Conservation (phyloP, 805 yeast genomes). For the Candida morakotiae region DNA sequence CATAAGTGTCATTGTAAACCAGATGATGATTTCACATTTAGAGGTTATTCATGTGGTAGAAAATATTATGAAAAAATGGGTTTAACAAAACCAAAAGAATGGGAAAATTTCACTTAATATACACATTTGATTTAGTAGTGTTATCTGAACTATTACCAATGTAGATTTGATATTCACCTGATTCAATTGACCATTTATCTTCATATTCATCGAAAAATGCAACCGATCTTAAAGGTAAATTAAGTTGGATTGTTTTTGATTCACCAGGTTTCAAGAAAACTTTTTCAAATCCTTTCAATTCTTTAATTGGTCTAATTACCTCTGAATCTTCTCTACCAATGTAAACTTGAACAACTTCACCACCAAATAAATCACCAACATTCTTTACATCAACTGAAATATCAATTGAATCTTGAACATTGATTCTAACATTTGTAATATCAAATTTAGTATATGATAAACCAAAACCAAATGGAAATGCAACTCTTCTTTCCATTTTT, state of each 20-base stretch:
- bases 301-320: conserved; percentile 23
- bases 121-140: conserved; percentile 5
- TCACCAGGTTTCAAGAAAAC: conserved; percentile 17
- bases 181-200: conserved; percentile 22
- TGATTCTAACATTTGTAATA: conserved; percentile 10
- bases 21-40: conserved; percentile 67
- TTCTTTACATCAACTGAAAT: conserved; percentile 19
- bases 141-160: conserved; percentile 21
- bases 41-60: conserved; percentile 30
- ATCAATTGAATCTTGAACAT: conserved; percentile 15
- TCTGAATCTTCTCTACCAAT: conserved; percentile 14
- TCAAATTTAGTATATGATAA: conserved; percentile 26
- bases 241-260: conserved; percentile 12
- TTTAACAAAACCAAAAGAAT: conserved; percentile 25
- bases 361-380: conserved; percentile 21
- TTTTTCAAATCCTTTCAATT: conserved; percentile 28
- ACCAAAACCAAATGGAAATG: conserved; percentile 31
- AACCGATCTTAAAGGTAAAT: conserved; percentile 19
- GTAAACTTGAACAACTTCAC: conserved; percentile 28
- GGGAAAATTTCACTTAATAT: conserved; percentile 18
- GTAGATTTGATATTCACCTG: conserved; percentile 20
- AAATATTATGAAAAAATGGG: conserved; percentile 28
- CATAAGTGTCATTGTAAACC: conserved; percentile 74
- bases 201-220: conserved; percentile 28
- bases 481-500: conserved; percentile 20